Percentiles rank a stretch among this genome's conserved stretches.
Evolutionary conservation across 257 asterid species (phyloP).

Genomic region (Solanum gracilifrons): DNA sequence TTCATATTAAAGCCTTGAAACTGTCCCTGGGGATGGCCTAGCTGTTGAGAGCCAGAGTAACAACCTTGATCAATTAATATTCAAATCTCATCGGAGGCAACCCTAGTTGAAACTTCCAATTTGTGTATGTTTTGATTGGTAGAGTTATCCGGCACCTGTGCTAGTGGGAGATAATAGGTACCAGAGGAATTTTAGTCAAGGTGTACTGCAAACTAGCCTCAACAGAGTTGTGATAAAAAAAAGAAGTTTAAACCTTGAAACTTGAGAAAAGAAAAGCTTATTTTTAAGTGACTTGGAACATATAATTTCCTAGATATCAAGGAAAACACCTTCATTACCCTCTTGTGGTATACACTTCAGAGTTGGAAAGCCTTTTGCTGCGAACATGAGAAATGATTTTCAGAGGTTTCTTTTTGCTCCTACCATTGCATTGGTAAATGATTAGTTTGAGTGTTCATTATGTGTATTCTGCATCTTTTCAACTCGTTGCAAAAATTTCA

Average conservation of each 20-base stretch:
- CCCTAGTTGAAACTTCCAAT: background rate
- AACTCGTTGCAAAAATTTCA: background rate
- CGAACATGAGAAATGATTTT: background rate
- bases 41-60: background rate
- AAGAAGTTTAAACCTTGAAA: background rate
- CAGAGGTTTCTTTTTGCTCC: background rate
- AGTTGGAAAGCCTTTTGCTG: background rate
- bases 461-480: background rate
- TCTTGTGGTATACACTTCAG: background rate
- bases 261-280: background rate
- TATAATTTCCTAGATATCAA: background rate
- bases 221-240: background rate
- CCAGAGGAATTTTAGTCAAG: background rate
- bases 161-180: background rate
- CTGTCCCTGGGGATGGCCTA: background rate
- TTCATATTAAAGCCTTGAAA: background rate
- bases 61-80: background rate
- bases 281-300: background rate
- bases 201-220: background rate
- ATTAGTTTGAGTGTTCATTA: background rate
- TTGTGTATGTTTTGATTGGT: background rate
- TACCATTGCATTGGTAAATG: background rate
- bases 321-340: background rate
- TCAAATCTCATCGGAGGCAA: background rate
- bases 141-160: background rate